A percentile compares a stretch with the other conserved stretches of the same genome.
phyloP scores from a whole-genome alignment of 352 stramenopile genomes.

The Pythium biforme region DNA sequence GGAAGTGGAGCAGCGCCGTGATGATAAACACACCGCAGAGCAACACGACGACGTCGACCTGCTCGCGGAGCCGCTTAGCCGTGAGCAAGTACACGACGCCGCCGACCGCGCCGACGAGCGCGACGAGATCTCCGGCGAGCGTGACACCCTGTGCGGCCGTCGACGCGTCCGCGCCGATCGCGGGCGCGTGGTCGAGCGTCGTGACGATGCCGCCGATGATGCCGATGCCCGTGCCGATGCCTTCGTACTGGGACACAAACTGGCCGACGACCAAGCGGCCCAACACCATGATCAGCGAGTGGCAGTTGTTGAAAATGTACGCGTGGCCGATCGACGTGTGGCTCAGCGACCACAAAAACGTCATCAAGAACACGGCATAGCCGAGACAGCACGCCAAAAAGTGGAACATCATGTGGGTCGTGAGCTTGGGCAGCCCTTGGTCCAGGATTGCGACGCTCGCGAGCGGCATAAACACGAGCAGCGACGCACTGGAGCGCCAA shows the following conservation, averaged over 20 bases:
- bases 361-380: constrained; percentile 80
- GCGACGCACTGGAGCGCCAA: constrained; percentile 73
- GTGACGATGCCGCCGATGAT: constrained; percentile 75
- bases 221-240: constrained; percentile 70
- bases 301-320: constrained; percentile 89
- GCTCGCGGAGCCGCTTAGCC: constrained; percentile 63
- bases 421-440: constrained; percentile 55
- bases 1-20: constrained; percentile 63
- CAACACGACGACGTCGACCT: constrained; percentile 66
- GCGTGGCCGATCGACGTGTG: constrained; percentile 81
- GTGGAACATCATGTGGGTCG: constrained; percentile 57
- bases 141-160: constrained; percentile 43
- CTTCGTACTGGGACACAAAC: constrained; percentile 73
- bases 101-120: constrained; percentile 65
- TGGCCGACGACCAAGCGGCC: constrained; percentile 54
- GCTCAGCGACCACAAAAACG: constrained; percentile 73
- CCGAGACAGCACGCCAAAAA: constrained; percentile 66
- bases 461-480: constrained; percentile 71
- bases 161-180: constrained; percentile 12
- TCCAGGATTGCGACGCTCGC: constrained; percentile 49
- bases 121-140: constrained; percentile 70
- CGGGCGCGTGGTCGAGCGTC: constrained; percentile 55
- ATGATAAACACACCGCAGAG: constrained; percentile 71
- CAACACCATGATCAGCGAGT: constrained; percentile 80
- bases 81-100: constrained; percentile 75